Base-by-base conservation (phyloP, 23 red algal species). In the Gracilaria gracilis region DNA sequence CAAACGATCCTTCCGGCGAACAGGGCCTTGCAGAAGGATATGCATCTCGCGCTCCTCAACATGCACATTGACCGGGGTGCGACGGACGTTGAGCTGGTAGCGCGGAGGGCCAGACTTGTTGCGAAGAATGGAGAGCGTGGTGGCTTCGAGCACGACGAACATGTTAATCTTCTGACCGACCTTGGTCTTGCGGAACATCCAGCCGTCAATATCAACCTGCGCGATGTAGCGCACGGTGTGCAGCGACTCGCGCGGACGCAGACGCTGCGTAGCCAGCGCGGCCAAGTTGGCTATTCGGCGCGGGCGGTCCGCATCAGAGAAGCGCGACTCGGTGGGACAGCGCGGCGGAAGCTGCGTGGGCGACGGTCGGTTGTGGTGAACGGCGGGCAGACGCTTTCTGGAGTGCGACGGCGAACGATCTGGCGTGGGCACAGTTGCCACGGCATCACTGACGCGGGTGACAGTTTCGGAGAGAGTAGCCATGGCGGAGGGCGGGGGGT, bases 141-240 rank as follows among this genome's bases (percentile, higher is more conserved):
- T 90, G 20, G 67, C 46, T 47, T 90, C 87, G 35, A 90, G 76
- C 32, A 90, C 74, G 42, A 70, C 87, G 50, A 71, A 90, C 37
- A 90, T 51, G 27, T 80, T 66, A 29, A 61, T 81, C 51, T 79
- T 77, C 29, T 53, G 65, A 16, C 87, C 87, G 21, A 90, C 87
- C 74, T 90, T 90, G 76, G 73, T 67, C 19, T 75, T 53, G 35
- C 64, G 71, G 21, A 90, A 32, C 87, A 90, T 90, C 73, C 76
- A 90, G n/a, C 87, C 87, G 3, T 90, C 87, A 19, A 62, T 79
- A 31, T 90, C 87, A 64, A 90, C 64, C 87, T 90, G 87, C 23
- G 87, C 87, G 39, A 90, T 80, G 40, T 90, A 90, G 76, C 87
- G 87, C 44, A 90, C 87, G 51, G 64, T 69, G 58, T 81, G 87